These are phyloP conservation scores for Cladosporium sp. DNA, from an alignment of 2,329 filamentous ascomycete genomes.

Conservation along the genomic window DNA sequence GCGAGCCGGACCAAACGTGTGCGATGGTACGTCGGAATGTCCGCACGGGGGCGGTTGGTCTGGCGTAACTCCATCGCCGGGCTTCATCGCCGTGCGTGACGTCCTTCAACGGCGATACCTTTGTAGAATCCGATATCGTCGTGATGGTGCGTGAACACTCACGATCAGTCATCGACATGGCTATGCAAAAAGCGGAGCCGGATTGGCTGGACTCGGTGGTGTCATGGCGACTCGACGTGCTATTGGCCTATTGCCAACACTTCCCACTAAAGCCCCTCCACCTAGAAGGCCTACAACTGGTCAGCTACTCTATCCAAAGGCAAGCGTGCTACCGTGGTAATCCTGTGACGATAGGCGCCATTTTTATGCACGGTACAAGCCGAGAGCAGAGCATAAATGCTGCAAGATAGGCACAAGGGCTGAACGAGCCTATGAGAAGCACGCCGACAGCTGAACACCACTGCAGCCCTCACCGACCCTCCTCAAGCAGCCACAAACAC, in stretches of 20 bases:
- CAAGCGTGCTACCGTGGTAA: neutral
- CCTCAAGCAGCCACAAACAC: conserved; percentile 12
- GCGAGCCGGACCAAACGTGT: conserved; percentile 8
- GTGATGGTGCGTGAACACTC: conserved; percentile 3
- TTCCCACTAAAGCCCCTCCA: neutral
- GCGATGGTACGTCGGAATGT: conserved; percentile 12
- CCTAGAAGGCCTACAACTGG: neutral
- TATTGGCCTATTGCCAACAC: neutral
- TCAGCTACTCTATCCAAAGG: conserved; percentile 4
- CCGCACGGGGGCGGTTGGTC: conserved; percentile 8
- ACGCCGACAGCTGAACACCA: conserved; percentile 9
- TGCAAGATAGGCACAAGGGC: neutral
- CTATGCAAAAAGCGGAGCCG: conserved; percentile 6
- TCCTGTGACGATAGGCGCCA: neutral
- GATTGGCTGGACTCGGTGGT: conserved; percentile 13
- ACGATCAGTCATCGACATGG: conserved; percentile 14
- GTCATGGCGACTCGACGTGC: neutral
- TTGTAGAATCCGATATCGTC: conserved; percentile 13
- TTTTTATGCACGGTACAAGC: conserved; percentile 8
- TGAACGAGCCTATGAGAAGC: conserved; percentile 12
- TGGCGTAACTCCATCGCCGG: conserved; percentile 14
- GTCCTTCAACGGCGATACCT: conserved; percentile 4
- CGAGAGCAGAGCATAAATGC: conserved; percentile 7
- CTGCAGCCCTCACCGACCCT: conserved; percentile 17
- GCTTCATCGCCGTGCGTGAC: conserved; percentile 2